phyloP scores from a whole-genome alignment of 208 protist species.

The Sergeia podlipaevii region DNA sequence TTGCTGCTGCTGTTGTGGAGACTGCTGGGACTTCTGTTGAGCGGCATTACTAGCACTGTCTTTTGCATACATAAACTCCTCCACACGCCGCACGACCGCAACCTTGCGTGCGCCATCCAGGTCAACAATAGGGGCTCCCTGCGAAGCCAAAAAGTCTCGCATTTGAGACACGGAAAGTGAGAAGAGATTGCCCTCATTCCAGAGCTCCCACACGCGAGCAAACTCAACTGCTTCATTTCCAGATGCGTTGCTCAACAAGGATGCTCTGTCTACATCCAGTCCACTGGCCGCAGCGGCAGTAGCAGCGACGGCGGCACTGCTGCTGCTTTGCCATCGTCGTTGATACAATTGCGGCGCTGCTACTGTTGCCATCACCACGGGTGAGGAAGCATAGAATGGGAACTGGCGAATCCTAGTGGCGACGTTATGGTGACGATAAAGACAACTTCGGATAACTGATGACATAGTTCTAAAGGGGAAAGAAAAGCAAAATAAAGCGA shows the following conservation, averaged over 20 bases:
- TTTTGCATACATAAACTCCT: conserved; percentile 78
- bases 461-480: no score
- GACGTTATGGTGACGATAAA: no score
- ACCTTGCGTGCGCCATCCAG: conserved; percentile 48
- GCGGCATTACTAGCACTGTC: conserved; percentile 12
- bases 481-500: no score
- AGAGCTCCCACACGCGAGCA: conserved; percentile 81
- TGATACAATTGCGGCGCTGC: no score
- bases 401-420: no score
- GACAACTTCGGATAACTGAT: no score
- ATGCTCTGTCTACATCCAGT: not conserved
- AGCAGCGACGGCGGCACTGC: not conserved
- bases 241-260: not conserved
- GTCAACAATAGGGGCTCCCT: conserved; percentile 13
- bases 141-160: conserved; percentile 54
- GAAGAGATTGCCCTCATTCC: conserved; percentile 92
- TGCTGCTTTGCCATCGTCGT: no score
- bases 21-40: not conserved
- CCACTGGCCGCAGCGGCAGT: not conserved
- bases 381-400: no score
- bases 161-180: conserved; percentile 81
- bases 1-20: not conserved
- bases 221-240: conserved; percentile 20
- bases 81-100: conserved; percentile 71
- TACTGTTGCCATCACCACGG: no score